Base-by-base conservation (phyloP, 2,329 filamentous ascomycete species). In the Colletotrichum falcatum region DNA sequence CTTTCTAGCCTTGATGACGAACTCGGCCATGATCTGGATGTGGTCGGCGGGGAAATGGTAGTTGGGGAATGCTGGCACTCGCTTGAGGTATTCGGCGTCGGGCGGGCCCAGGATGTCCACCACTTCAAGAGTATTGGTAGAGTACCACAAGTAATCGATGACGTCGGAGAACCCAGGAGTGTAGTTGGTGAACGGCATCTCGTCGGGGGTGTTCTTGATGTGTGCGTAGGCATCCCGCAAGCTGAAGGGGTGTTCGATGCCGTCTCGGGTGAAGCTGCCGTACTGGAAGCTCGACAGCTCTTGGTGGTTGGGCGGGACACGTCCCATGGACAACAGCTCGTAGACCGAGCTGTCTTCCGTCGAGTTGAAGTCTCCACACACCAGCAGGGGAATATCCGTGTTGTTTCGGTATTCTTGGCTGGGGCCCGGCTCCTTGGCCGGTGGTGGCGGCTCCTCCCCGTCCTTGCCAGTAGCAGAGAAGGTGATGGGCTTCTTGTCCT, bases 131-230 rank as follows among this genome's bases (percentile, higher is more conserved):
- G 92, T 90, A 80, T 96, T 97, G 68, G 94, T 95, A 66, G 94
- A 95, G 82, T 97, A 99, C 94, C 95, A 98, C 77, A 99, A 94
- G 81, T 98, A 98, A 80, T 99, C 96, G 74, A 99, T 92, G 67
- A 97, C 93, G 72, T 94, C 95, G 61, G 90, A 89, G 82, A 98
- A 99, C n/a, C 90, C 90, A 1, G 96, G 95, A 18, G 94, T 97
- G 82, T 98, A 99, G 82, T 99, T 99, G 56, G 96, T 99, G 80
- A 97, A 99, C 5, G 90, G 90, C 75, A 98, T 84, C 79, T 97
- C 94, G 68, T 94, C 92, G 8, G 91, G 90, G 44, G 96, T 90
- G 78, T 95, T 92, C 73, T 92, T 92, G 62, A 97, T 91, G 73
- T 92, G 89, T 44, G 89, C 89, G 80, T 99, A 99, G 3, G 94